Conservation (phyloP, 2,329 filamentous ascomycete species). For the Verticillium dahliae region DNA sequence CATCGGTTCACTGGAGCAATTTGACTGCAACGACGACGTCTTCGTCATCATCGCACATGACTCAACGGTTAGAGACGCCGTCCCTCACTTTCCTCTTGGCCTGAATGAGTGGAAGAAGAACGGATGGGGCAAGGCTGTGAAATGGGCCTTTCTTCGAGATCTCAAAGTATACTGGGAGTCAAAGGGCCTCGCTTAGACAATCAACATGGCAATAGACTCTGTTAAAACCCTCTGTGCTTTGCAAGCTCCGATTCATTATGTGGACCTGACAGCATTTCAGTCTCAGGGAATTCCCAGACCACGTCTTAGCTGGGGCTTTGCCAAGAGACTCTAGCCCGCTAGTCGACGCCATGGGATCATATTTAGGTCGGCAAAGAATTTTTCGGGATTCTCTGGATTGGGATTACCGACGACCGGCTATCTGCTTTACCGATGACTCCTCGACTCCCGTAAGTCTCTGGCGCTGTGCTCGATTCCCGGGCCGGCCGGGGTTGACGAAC, state of each 20-base stretch:
- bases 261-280: too few species aligned
- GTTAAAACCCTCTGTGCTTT: not conserved
- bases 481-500: too few species aligned
- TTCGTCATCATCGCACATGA: slow-evolving; percentile 19
- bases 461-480: too few species aligned
- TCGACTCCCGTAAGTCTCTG: not conserved
- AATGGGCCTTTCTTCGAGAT: slow-evolving; percentile 16
- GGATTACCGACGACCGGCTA: not conserved
- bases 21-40: slow-evolving; percentile 16
- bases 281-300: too few species aligned
- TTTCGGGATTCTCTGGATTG: not conserved
- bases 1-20: slow-evolving; percentile 9
- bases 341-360: too few species aligned
- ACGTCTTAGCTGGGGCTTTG: too few species aligned
- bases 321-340: too few species aligned
- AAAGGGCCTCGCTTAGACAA: not conserved
- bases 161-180: slow-evolving; percentile 6
- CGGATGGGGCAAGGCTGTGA: slow-evolving; percentile 13
- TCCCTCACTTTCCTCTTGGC: slow-evolving; percentile 15
- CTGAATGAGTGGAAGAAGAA: slow-evolving; percentile 16
- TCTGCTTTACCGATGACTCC: not conserved
- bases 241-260: too few species aligned
- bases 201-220: not conserved
- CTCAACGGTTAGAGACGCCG: slow-evolving; percentile 8
- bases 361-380: too few species aligned